phyloP scores from a whole-genome alignment of 306 rosid species.

The Casuarina cunninghamiana region DNA sequence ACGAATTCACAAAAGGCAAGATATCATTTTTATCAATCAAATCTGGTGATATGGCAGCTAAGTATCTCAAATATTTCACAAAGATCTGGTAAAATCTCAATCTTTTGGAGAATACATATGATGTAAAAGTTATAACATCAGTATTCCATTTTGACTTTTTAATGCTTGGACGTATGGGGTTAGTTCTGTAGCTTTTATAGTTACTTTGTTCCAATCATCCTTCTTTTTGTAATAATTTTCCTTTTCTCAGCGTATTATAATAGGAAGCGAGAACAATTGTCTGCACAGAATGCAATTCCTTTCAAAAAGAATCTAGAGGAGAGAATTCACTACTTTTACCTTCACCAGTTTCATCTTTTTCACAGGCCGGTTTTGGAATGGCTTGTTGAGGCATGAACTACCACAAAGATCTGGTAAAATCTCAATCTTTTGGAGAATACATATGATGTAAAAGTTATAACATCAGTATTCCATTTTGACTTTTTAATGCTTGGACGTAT shows the following conservation, averaged over 20 bases:
- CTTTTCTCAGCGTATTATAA: not conserved
- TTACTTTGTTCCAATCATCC: not conserved
- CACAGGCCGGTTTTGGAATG: slow-evolving; percentile 75
- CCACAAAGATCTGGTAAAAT: too few relatives aligned
- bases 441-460: not conserved
- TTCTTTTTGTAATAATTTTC: not conserved
- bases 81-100: too few relatives aligned
- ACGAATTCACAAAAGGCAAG: not conserved
- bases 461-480: not conserved
- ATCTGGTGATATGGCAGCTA: not conserved
- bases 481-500: not conserved
- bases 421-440: not conserved
- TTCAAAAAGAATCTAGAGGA: not conserved
- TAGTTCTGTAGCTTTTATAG: not conserved
- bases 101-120: not conserved
- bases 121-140: not conserved
- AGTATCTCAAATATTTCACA: not conserved
- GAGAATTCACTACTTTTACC: slow-evolving; percentile 46
- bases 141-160: not conserved
- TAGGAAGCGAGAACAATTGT: not conserved
- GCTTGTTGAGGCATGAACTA: slow-evolving; percentile 86
- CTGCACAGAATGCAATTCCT: slow-evolving; percentile 6
- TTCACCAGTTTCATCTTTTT: slow-evolving; percentile 84
- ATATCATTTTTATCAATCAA: not conserved
- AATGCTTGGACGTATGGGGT: not conserved